Evolutionary conservation across 1,284 basidiomycete species (phyloP), one percentile per base, ranked within the genome.

Genomic region (Ceratobasidium sp.): DNA sequence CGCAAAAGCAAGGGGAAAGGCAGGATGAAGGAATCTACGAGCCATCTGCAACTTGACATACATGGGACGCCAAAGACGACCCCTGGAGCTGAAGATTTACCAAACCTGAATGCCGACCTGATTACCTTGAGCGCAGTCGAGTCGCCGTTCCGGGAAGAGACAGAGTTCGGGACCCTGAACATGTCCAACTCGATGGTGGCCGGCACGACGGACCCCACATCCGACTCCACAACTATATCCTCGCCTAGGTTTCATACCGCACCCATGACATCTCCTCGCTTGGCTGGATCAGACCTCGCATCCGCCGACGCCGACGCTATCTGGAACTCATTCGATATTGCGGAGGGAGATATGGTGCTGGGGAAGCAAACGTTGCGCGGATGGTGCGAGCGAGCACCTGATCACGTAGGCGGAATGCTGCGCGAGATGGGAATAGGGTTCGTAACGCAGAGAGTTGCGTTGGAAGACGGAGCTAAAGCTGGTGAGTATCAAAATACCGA

Each of bases 401-500:
- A 75, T 13, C 12, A 28, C 42, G 33, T 75, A 12, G 73, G 61
- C 3, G 48, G 33, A 5, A 46, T 50, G 5, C 50, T 75, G 28
- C 59, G 73, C 4, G 73, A 48, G 48, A 75, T 75, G 50, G 73
- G 50, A 6, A 15, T 75, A 1, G 73, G 73, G 33, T 75, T 75
- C 44, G 61, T 75, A 4, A 75, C 62, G 3, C 73, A 75, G 50
- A 75, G 66, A 26, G 73, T 75, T 23, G 73, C 59, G 17, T 20
- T 40, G 13, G 62, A 75, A 17, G 61, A 44, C 12, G 61, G 40
- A 5, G 38, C 61, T n/a, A 64, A 64, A 23, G 9, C 40, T 23
- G 40, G 61, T 79, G 80, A 65, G 28, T 80, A 93, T 91, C 91
- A 57, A 91, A 93, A 59, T 83, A 33, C 33, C 33, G 33, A 33